Percentiles rank a stretch among this genome's conserved stretches.
Conservation (phyloP, 2,329 filamentous ascomycete species). For the Epichloe elymi region DNA sequence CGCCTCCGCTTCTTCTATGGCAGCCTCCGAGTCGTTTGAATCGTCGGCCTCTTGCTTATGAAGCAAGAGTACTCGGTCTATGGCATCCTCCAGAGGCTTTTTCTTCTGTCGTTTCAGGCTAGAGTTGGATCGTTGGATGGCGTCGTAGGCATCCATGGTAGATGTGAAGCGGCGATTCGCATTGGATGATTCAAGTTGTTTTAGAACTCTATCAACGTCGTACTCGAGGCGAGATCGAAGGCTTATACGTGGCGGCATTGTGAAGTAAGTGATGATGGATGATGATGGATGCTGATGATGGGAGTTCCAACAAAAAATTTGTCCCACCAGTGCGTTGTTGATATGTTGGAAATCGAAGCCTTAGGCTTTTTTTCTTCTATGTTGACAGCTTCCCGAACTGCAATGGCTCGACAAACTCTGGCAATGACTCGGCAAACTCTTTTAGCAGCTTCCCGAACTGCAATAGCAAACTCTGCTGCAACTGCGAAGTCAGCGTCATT, state of each 20-base stretch:
- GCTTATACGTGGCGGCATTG: conserved; percentile 5
- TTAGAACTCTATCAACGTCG: conserved; percentile 68
- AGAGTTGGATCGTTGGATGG: conserved; percentile 76
- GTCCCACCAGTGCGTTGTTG: too few relatives aligned
- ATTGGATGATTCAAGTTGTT: conserved; percentile 54
- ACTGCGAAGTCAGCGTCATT: too few relatives aligned
- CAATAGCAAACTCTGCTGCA: too few relatives aligned
- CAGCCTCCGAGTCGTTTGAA: conserved; percentile 38
- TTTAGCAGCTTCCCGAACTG: too few relatives aligned
- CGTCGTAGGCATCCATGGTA: conserved; percentile 55
- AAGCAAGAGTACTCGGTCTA: conserved; percentile 67
- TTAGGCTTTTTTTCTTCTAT: too few relatives aligned
- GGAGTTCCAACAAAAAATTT: not conserved
- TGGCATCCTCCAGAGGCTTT: conserved; percentile 67
- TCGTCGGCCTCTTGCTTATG: conserved; percentile 52
- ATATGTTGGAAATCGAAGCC: too few relatives aligned
- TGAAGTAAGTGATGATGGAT: not conserved
- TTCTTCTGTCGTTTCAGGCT: conserved; percentile 74
- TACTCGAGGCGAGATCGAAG: conserved; percentile 37
- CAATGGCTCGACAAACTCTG: too few relatives aligned
- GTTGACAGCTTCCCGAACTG: too few relatives aligned
- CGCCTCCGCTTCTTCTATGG: conserved; percentile 30
- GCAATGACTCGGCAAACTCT: too few relatives aligned
- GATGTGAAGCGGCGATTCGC: conserved; percentile 28
- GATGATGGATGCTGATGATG: not conserved